These are phyloP conservation scores for Tetrapisispora arboricola DNA, from an alignment of 805 yeast species.

Conservation along the genomic window DNA sequence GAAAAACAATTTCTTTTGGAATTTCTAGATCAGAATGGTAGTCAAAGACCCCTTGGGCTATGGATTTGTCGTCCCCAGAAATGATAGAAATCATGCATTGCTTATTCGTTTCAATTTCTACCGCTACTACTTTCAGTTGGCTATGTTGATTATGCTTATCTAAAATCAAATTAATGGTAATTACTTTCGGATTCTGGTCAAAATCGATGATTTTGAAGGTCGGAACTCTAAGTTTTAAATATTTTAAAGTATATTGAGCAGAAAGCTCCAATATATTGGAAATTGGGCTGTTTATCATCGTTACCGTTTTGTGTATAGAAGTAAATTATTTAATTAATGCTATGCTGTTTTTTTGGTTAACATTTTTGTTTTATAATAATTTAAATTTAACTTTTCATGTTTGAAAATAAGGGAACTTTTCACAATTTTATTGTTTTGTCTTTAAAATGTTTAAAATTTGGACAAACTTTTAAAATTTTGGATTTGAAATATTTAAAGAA, in stretches of 20 bases:
- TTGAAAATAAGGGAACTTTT: not conserved
- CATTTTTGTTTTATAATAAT: too few relatives aligned
- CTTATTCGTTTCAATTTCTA: constrained; percentile 4
- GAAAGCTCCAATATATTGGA: constrained; percentile 5
- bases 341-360: too few relatives aligned
- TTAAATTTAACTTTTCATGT: too few relatives aligned
- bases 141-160: not conserved
- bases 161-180: constrained; percentile 4
- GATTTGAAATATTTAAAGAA: too few relatives aligned
- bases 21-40: constrained; percentile 8
- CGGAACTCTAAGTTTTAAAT: constrained; percentile 1
- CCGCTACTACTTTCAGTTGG: constrained; percentile 6
- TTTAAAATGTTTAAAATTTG: not conserved
- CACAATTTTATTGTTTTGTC: too few relatives aligned
- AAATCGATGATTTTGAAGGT: not conserved
- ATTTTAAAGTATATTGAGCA: constrained; percentile 4
- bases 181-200: constrained; percentile 1
- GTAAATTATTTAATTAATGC: too few relatives aligned
- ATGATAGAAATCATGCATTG: constrained; percentile 14
- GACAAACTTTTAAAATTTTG: not conserved
- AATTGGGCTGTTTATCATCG: constrained; percentile 2
- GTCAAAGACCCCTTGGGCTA: constrained; percentile 12
- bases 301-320: too few relatives aligned
- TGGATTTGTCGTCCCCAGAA: constrained; percentile 4
- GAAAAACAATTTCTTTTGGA: constrained; percentile 4